These are phyloP conservation scores for Cyphellophora europaea DNA, from an alignment of 2,329 filamentous ascomycete genomes.

Conservation along the genomic window DNA sequence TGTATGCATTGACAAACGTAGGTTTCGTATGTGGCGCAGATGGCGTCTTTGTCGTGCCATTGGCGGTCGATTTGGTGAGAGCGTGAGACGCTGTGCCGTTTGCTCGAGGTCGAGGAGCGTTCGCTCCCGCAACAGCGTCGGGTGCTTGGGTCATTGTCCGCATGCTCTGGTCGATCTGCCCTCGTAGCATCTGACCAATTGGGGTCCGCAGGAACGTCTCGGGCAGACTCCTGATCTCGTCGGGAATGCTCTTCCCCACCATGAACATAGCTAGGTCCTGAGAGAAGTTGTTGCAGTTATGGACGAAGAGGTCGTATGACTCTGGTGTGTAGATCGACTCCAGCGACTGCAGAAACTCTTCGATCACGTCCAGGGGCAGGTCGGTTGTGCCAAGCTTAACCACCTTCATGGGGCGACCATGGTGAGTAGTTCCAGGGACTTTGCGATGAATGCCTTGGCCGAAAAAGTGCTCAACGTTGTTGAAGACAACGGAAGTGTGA, in stretches of 20 bases:
- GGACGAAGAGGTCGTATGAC: constrained; percentile 79
- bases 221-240: constrained; percentile 76
- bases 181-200: constrained; percentile 78
- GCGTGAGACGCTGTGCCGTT: constrained; percentile 10
- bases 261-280: constrained; percentile 88
- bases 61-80: constrained; percentile 3
- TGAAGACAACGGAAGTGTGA: constrained; percentile 81
- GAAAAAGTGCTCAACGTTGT: constrained; percentile 81
- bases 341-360: constrained; percentile 80
- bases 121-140: constrained; percentile 21
- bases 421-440: constrained; percentile 70
- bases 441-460: constrained; percentile 81
- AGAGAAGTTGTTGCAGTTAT: constrained; percentile 98
- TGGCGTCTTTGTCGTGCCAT: constrained; percentile 2
- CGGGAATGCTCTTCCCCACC: constrained; percentile 77
- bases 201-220: constrained; percentile 76
- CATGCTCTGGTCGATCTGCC: constrained; percentile 60
- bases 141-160: constrained; percentile 53
- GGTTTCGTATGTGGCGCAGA: constrained; percentile 10
- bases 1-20: constrained; percentile 3
- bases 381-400: constrained; percentile 67
- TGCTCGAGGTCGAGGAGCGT: constrained; percentile 10
- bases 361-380: constrained; percentile 68
- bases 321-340: constrained; percentile 73
- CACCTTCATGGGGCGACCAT: constrained; percentile 72